Evolutionary conservation across 768 basidiomycete genomes (phyloP), one percentile per base, ranked within the genome.

Genomic region (Suillus variegatus): DNA sequence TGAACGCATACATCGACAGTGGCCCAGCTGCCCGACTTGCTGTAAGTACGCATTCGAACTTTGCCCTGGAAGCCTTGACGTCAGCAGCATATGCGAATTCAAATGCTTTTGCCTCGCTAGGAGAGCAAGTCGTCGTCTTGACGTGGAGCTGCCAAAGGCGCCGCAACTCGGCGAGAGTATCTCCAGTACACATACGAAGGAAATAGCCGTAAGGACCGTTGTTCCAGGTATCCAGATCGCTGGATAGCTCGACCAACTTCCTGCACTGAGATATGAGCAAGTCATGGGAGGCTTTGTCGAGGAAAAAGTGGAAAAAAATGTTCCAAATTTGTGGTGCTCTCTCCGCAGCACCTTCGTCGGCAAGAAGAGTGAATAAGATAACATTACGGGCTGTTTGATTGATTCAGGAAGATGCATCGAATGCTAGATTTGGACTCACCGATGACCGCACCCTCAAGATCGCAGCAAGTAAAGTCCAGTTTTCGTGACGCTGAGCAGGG

Each of bases 401-500:
- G 1, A 14, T 20, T 36, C 22, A 47, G 51, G 18, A 56, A 36
- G 12, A 13, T 12, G 12, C 43, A 44, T 16, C 1, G 0, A 49
- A 54, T 28, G 14, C 43, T 56, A 10, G 4, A 13, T 4, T 46
- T n/a, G 14, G 36, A 28, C 73, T 41, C 61, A 77, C 75, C 76
- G 1, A 76, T 69, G 6, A 76, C 74, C 32, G 76, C 75, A 40
- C 67, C 55, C 57, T 76, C 74, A 4, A 74, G 22, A 32, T 77
- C 75, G 43, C 76, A 76, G 35, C 75, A 76, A 7, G 75, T 76
- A 25, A 76, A 54, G 41, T 76, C 75, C 28, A 74, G 60, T 41
- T 66, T 75, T 25, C 69, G 76, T 2, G 65, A 65, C 14, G 57
- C 76, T 77, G 32, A 25, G 22, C 47, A n/a, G 14, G 32, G 22